Evolutionary conservation across 177 flowering plant species (phyloP).

Genomic region (Vitis hybrid): DNA sequence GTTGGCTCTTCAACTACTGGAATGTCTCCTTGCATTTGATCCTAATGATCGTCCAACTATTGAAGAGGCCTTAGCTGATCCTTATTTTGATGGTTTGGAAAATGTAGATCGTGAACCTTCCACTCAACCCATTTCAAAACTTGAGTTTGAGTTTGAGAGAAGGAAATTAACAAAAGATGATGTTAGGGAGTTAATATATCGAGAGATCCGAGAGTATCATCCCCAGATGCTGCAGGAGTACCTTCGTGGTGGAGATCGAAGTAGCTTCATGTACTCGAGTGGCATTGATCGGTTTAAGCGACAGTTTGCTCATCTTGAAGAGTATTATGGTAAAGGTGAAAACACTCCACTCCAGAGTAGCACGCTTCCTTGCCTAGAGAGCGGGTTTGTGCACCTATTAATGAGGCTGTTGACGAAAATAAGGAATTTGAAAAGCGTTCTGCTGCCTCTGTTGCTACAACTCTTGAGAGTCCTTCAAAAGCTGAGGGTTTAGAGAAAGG

Average conservation of each 20-base stretch:
- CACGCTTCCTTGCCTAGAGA: conserved; percentile 80
- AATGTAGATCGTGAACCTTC: no score
- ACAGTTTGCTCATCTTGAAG: conserved; percentile 77
- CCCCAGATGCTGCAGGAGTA: conserved; percentile 98
- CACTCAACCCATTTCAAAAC: no score
- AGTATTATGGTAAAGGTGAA: conserved; percentile 55
- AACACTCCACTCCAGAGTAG: conserved; percentile 49
- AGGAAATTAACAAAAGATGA: no score
- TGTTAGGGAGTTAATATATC: no score
- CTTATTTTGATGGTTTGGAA: no score
- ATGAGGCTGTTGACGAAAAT: conserved; percentile 29
- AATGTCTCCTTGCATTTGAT: conserved; percentile 89
- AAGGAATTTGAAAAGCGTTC: conserved; percentile 38
- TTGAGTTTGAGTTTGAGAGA: no score
- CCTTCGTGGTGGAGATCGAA: conserved; percentile 80
- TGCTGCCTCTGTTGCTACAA: conserved; percentile 47
- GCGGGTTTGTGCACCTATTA: conserved; percentile 63
- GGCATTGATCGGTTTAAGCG: conserved; percentile 73
- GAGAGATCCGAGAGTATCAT: conserved; percentile 96
- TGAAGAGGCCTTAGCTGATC: conserved; percentile 56
- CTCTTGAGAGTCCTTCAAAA: conserved; percentile 53
- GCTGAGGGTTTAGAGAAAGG: conserved; percentile 26
- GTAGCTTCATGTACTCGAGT: conserved; percentile 95
- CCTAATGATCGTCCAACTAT: conserved; percentile 92
- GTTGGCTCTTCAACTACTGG: conserved; percentile 80